phyloP scores from a whole-genome alignment of 1,139 yeast genomes.

The Kazachstania sp. region DNA sequence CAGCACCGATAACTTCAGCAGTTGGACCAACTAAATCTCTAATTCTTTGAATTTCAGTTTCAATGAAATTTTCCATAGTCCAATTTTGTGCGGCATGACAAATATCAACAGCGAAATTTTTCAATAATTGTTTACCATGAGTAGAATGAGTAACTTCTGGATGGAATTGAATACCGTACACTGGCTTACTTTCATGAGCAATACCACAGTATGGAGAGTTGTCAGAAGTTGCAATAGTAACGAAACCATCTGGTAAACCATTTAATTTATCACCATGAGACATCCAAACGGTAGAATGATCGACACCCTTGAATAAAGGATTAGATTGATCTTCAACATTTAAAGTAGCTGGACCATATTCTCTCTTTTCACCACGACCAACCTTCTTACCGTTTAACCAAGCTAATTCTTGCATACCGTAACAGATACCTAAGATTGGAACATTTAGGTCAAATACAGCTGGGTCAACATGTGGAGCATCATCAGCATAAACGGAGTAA shows the following conservation, averaged over 20 bases:
- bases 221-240: slow-evolving; percentile 80
- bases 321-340: slow-evolving; percentile 60
- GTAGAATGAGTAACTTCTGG: slow-evolving; percentile 97
- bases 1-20: slow-evolving; percentile 99
- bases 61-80: slow-evolving; percentile 97
- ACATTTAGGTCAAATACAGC: slow-evolving; percentile 84
- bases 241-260: slow-evolving; percentile 83
- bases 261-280: slow-evolving; percentile 96
- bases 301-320: slow-evolving; percentile 77
- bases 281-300: slow-evolving; percentile 95
- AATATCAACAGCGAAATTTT: slow-evolving; percentile 86
- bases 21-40: slow-evolving; percentile 89
- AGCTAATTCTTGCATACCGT: slow-evolving; percentile 98
- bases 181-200: slow-evolving; percentile 60
- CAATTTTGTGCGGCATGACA: slow-evolving; percentile 85
- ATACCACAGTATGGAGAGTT: slow-evolving; percentile 97
- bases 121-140: slow-evolving; percentile 78
- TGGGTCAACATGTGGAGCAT: slow-evolving; percentile 95
- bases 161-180: slow-evolving; percentile 96
- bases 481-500: slow-evolving; percentile 90
- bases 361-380: slow-evolving; percentile 94
- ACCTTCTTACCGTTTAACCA: slow-evolving; percentile 97
- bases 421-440: slow-evolving; percentile 95
- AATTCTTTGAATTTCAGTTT: slow-evolving; percentile 90
- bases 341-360: slow-evolving; percentile 93